Conservation (phyloP, 805 yeast species). For the Tetrapisispora namnaoensis region DNA sequence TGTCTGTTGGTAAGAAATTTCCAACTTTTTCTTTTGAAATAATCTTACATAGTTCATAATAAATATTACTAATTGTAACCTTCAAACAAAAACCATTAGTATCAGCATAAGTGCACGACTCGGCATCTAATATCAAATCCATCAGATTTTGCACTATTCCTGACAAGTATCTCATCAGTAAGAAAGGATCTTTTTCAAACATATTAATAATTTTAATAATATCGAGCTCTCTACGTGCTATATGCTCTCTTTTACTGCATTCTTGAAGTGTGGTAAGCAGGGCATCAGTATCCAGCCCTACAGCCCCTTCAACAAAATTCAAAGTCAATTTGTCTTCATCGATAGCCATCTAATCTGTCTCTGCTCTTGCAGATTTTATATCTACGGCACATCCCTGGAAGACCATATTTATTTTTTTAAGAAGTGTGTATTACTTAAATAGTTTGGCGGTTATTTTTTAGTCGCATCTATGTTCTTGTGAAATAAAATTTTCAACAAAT, state of each 20-base stretch:
- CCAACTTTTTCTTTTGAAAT: slow-evolving; percentile 54
- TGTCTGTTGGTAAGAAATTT: slow-evolving; percentile 52
- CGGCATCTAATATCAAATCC: background rate
- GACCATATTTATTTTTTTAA: too few relatives aligned
- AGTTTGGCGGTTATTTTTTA: too few relatives aligned
- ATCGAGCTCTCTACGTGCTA: background rate
- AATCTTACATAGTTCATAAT: slow-evolving; percentile 43
- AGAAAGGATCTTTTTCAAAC: slow-evolving; percentile 22
- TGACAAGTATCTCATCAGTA: slow-evolving; percentile 7
- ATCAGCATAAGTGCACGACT: slow-evolving; percentile 2
- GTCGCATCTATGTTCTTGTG: too few relatives aligned
- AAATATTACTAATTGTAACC: background rate
- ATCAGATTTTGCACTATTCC: background rate
- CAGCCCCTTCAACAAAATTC: background rate
- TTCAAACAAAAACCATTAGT: background rate
- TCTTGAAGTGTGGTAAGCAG: background rate
- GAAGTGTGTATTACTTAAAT: too few relatives aligned
- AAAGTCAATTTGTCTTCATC: background rate
- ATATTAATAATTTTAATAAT: slow-evolving; percentile 13
- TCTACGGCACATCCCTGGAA: too few relatives aligned
- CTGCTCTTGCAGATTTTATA: too few relatives aligned
- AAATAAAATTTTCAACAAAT: too few relatives aligned
- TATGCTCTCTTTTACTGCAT: background rate
- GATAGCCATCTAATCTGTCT: background rate
- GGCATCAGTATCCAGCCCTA: background rate